A percentile compares a stretch with the other conserved stretches of the same genome.
These are phyloP conservation scores for Starmerella davenportii DNA, from an alignment of 805 yeast genomes.

Conservation along the genomic window DNA sequence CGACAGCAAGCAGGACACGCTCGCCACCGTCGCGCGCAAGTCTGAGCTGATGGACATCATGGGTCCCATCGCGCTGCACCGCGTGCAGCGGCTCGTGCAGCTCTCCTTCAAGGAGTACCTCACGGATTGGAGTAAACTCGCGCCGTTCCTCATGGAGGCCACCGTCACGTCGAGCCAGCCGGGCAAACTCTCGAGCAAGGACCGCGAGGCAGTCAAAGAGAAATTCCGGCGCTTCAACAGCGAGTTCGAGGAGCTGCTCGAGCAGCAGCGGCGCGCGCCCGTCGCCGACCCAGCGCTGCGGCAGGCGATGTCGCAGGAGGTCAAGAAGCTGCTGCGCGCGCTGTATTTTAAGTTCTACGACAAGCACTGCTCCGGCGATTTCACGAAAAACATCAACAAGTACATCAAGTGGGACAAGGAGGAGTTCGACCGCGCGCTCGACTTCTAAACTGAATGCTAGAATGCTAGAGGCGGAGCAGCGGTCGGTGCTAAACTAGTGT, in stretches of 20 bases:
- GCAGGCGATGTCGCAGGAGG: constrained; percentile 48
- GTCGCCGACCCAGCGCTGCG: constrained; percentile 51
- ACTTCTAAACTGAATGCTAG: too few species aligned
- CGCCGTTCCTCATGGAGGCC: constrained; percentile 61
- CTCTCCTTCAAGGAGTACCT: constrained; percentile 40
- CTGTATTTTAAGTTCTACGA: constrained; percentile 73
- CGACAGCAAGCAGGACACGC: constrained; percentile 6
- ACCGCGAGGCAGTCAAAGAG: constrained; percentile 67
- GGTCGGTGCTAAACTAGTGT: too few species aligned
- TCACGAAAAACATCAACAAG: constrained; percentile 51
- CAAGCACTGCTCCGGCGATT: constrained; percentile 51
- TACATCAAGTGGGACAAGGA: constrained; percentile 41
- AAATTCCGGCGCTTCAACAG: constrained; percentile 66
- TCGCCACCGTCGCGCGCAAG: constrained; percentile 4
- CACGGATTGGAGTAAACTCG: constrained; percentile 57
- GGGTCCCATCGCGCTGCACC: constrained; percentile 12
- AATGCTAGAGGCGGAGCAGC: too few species aligned
- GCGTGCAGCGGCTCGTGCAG: constrained; percentile 43
- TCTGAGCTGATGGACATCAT: constrained; percentile 29
- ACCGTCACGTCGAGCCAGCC: constrained; percentile 38
- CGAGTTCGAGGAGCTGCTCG: constrained; percentile 60
- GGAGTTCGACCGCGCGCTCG: constrained; percentile 23
- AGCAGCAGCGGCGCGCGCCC: constrained; percentile 44
- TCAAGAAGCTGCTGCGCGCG: constrained; percentile 49
- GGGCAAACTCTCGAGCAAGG: constrained; percentile 35